Base-by-base conservation (phyloP, 352 stramenopile genomes). In the Phytophthora hibernalis region DNA sequence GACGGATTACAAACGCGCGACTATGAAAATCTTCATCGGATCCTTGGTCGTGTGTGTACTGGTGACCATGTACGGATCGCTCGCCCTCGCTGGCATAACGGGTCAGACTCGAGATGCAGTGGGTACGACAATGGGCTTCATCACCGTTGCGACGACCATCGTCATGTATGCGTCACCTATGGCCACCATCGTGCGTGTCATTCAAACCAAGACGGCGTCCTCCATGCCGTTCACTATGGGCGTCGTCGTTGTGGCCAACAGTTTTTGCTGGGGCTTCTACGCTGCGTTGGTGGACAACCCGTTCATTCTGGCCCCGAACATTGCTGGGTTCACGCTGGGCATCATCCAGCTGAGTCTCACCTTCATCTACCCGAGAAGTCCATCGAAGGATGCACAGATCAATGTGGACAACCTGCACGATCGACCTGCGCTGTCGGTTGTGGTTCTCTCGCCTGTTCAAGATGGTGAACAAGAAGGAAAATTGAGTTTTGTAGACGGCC, bases 221-320 rank as follows among this genome's bases (percentile, higher is more conserved):
- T 84, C 70, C 15, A 81, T 87, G 62, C 71, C 68, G 8, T 74
- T 87, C 37, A 70, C 65, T 1, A 86, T 90, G 78, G 67, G 77
- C 10, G 24, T 77, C 7, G 70, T 82, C 0, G 72, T 74, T 5
- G 50, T 80, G 0, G n/a, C 73, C 21, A 90, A 87, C 59, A 83
- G 82, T 30, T 68, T 65, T 7, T 66, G 80, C 16, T 87, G 78
- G 79, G 67, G 72, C 3, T 54, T 76, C n/a, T 87, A 87, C 57
- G 62, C 66, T 5, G 49, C 58, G 13, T 49, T 87, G 16, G 54
- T 76, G 12, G 42, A 47, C 20, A 73, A 89, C 30, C 21, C 50
- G 24, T 68, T 87, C 10, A 50, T 89, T 0, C 30, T 85, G 21
- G 54, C 69, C 1, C 80, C 80, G 9, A 82, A 72, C 18, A 58